Conservation (phyloP, 164 flowering plant genomes). For the Santalum album region DNA sequence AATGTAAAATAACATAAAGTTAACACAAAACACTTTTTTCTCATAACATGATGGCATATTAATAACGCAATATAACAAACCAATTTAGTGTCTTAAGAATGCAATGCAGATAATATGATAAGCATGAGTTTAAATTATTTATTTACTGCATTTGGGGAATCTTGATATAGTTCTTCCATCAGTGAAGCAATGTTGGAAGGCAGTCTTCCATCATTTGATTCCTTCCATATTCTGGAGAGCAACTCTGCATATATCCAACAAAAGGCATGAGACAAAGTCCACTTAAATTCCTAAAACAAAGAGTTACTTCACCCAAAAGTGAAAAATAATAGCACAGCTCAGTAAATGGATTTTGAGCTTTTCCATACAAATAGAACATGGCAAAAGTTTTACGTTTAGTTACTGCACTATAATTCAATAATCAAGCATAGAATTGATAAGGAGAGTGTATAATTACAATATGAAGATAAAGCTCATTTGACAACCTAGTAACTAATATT, state of each 20-base stretch:
- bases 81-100: background rate
- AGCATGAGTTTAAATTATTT: slow-evolving; percentile 13
- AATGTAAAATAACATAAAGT: too few relatives aligned
- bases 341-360: background rate
- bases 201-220: slow-evolving; percentile 62
- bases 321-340: background rate
- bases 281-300: slow-evolving; percentile 2
- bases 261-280: background rate
- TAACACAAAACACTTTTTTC: too few relatives aligned
- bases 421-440: too few relatives aligned
- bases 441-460: too few relatives aligned
- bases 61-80: background rate
- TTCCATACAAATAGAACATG: background rate
- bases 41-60: too few relatives aligned
- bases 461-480: too few relatives aligned
- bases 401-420: too few relatives aligned
- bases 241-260: slow-evolving; percentile 45
- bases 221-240: slow-evolving; percentile 53
- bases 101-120: background rate
- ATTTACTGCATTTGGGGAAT: slow-evolving; percentile 78
- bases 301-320: background rate
- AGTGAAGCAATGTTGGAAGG: slow-evolving; percentile 59
- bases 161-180: slow-evolving; percentile 72
- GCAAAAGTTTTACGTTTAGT: too few relatives aligned
- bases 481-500: too few relatives aligned